Evolutionary conservation across 257 asterid genomes (phyloP), one percentile per base, ranked within the genome.

Genomic region (Galeopsis tetrahit): DNA sequence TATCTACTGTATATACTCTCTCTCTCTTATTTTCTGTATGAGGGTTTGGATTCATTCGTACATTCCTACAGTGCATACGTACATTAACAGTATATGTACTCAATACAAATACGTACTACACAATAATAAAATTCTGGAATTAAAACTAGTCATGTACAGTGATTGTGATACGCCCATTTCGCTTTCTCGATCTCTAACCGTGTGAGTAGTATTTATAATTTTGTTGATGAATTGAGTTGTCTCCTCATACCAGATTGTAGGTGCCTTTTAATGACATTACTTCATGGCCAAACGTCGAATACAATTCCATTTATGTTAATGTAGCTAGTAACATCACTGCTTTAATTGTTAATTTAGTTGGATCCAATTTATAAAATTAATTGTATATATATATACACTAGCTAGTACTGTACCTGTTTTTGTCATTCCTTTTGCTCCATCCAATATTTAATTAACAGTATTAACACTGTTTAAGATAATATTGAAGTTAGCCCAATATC

Each of bases 361-460:
- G n/a, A 21, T 21, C 28, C 28, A 21, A 21, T 21, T 21, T n/a
- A n/a, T n/a, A n/a, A n/a, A n/a, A n/a, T n/a, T n/a, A n/a, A n/a
- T n/a, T n/a, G n/a, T n/a, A n/a, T n/a, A n/a, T n/a, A n/a, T n/a
- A n/a, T n/a, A n/a, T 21, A 21, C 28, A 21, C 28, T 21, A 21
- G 28, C 43, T 39, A 39, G 7, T 39, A 39, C 43, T 39, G 43
- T 7, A 46, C 61, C 14, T 8, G n/a, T 64, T 36, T 68, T 46
- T 72, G 4, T 73, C 66, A 77, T 81, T 79, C 88, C 69, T 81
- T 81, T 79, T 81, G 88, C 63, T 78, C 81, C 76, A 72, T 52
- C 67, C 69, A 31, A 48, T 56, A 44, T 14, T 13, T 48, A 64
- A 66, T 70, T 71, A 14, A 80, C 72, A 71, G 67, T 62, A 6